Evolutionary conservation across 371 early-diverging fungal genomes (phyloP).

Genomic region (Dinochytrium kinnereticum): DNA sequence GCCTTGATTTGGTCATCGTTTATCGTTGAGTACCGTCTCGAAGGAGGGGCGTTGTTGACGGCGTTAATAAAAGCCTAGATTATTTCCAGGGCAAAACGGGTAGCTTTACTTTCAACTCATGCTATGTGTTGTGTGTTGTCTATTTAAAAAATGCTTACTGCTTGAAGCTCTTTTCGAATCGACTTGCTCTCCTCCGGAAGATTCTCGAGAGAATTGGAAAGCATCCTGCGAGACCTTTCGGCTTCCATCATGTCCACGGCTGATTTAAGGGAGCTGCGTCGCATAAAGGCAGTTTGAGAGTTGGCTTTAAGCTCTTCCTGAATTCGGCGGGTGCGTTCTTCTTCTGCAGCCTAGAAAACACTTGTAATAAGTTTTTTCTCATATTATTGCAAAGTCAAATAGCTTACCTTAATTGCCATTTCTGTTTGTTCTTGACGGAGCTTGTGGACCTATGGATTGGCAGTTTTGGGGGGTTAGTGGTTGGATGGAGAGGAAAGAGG

Average conservation of each 20-base stretch:
- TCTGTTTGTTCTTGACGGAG: slow-evolving; percentile 2
- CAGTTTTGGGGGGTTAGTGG: too few relatives aligned
- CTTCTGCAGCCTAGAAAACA: background rate
- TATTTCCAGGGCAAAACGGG: background rate
- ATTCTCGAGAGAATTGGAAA: background rate
- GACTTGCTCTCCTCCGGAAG: slow-evolving; percentile 4
- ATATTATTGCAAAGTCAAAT: background rate
- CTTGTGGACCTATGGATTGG: background rate
- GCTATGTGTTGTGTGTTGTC: too few relatives aligned
- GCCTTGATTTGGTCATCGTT: background rate
- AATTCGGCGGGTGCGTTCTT: slow-evolving; percentile 1
- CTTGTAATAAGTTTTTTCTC: too few relatives aligned
- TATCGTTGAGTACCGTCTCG: background rate
- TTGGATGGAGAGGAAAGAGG: too few relatives aligned
- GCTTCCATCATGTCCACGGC: slow-evolving; percentile 4
- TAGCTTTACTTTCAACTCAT: too few relatives aligned
- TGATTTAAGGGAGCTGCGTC: slow-evolving; percentile 8
- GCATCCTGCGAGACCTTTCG: background rate
- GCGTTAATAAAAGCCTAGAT: slow-evolving; percentile 4
- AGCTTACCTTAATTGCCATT: slow-evolving; percentile 11
- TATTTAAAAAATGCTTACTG: background rate
- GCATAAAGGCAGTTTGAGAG: background rate
- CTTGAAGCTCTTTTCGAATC: slow-evolving; percentile 6
- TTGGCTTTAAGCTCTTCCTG: slow-evolving; percentile 5
- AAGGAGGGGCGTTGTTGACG: slow-evolving; percentile 5